A percentile compares a stretch with the other conserved stretches of the same genome.
These are phyloP conservation scores for Platanthera zijinensis DNA, from an alignment of 106 monocot species.

Conservation along the genomic window DNA sequence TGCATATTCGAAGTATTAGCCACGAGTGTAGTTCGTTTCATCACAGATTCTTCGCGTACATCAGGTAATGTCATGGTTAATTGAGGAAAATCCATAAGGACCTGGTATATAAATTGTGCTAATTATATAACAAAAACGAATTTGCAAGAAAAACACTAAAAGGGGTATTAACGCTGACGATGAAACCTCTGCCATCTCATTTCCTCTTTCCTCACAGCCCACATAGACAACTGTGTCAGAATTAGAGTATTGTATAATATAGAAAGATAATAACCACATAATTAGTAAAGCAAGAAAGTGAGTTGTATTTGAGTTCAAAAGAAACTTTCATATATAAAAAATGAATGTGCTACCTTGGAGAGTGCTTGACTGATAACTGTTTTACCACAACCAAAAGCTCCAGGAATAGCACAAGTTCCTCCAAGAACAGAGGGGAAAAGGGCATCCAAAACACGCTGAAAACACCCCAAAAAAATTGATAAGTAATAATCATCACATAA, in stretches of 20 bases:
- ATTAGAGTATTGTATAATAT: slow-evolving; percentile 76
- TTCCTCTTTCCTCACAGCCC: slow-evolving; percentile 99
- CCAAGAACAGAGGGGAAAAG: slow-evolving; percentile 98
- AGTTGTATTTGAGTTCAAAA: not conserved
- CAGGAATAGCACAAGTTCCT: slow-evolving; percentile 99
- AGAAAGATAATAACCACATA: slow-evolving; percentile 1
- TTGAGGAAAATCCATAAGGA: slow-evolving; percentile 99
- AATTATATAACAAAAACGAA: slow-evolving; percentile 7
- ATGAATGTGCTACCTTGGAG: slow-evolving; percentile 63
- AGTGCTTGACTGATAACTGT: slow-evolving; percentile 99
- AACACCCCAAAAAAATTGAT: not conserved
- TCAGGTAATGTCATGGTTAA: slow-evolving; percentile 97
- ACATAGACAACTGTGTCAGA: slow-evolving; percentile 98
- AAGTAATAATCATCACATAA: not conserved
- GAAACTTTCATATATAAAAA: not conserved
- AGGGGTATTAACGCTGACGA: not conserved
- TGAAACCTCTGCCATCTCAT: slow-evolving; percentile 98
- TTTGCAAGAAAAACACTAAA: not conserved
- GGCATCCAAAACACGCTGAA: slow-evolving; percentile 98
- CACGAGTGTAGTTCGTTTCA: slow-evolving; percentile 98
- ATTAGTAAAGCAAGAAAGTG: not conserved
- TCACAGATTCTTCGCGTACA: slow-evolving; percentile 99
- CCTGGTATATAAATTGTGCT: slow-evolving; percentile 28
- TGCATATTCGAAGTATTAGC: slow-evolving; percentile 99
- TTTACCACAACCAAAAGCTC: slow-evolving; percentile 99